phyloP scores from a whole-genome alignment of 768 basidiomycete genomes.

The Leucosporidium yakuticum region DNA sequence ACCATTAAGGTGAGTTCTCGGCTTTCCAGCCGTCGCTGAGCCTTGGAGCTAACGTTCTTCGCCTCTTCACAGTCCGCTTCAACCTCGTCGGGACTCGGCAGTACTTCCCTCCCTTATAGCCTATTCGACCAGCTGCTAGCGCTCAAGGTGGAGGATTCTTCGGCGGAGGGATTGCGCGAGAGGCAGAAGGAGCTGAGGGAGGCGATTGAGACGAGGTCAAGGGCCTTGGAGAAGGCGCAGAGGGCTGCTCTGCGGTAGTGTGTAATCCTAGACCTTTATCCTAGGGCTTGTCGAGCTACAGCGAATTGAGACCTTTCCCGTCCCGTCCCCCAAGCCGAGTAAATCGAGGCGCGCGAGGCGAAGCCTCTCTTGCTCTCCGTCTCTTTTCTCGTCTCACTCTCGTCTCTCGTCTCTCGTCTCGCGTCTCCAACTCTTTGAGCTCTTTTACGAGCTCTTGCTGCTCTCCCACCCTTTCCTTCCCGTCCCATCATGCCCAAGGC shows the following conservation, averaged over 20 bases:
- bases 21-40: constrained; percentile 43
- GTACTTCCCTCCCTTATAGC: constrained; percentile 72
- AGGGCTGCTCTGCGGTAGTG: background rate
- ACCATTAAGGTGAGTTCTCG: constrained; percentile 51
- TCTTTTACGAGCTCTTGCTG: too few relatives aligned
- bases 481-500: too few relatives aligned
- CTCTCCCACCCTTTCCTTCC: too few relatives aligned
- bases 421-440: too few relatives aligned
- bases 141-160: constrained; percentile 14
- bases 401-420: too few relatives aligned
- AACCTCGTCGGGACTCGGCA: constrained; percentile 54
- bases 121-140: constrained; percentile 74
- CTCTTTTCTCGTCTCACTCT: too few relatives aligned
- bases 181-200: constrained; percentile 17
- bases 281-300: too few relatives aligned
- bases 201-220: constrained; percentile 4
- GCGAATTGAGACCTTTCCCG: too few relatives aligned
- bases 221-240: constrained; percentile 16
- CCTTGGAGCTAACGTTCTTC: constrained; percentile 36
- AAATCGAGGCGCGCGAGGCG: too few relatives aligned
- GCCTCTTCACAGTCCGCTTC: constrained; percentile 45
- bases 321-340: too few relatives aligned
- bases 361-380: too few relatives aligned
- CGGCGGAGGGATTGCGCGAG: constrained; percentile 17
- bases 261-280: too few relatives aligned